phyloP scores from a whole-genome alignment of 257 asterid species.

The Fraxinus anomala region DNA sequence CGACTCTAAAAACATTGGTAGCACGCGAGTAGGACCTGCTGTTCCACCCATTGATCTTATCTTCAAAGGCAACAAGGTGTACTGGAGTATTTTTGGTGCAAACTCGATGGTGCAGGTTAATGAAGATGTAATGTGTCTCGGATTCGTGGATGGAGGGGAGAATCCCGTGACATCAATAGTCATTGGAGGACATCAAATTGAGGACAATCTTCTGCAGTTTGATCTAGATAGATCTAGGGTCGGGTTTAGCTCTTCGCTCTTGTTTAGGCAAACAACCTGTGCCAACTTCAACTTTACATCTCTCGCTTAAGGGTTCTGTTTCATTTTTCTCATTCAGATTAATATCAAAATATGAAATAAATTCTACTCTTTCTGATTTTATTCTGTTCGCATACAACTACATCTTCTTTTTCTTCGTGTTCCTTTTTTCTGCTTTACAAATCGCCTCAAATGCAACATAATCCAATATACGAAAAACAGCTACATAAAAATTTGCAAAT shows the following conservation, averaged over 20 bases:
- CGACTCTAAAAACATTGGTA: conserved; percentile 36
- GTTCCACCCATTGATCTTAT: conserved; percentile 52
- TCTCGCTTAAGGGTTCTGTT: conserved; percentile 3
- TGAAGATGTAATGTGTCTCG: conserved; percentile 37
- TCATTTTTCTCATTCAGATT: background rate
- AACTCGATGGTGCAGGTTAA: conserved; percentile 52
- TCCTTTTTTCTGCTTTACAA: background rate
- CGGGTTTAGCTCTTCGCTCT: conserved; percentile 50
- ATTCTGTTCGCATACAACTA: background rate
- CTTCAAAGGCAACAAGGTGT: conserved; percentile 36
- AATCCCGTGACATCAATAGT: conserved; percentile 36
- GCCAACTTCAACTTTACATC: conserved; percentile 45
- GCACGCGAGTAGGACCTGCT: conserved; percentile 51
- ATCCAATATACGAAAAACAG: background rate
- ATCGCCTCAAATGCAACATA: background rate
- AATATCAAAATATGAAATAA: background rate
- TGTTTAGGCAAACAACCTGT: conserved; percentile 43
- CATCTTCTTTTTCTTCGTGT: background rate
- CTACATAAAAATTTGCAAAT: background rate
- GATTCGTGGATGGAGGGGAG: conserved; percentile 37
- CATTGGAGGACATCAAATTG: conserved; percentile 54
- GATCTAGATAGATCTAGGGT: conserved; percentile 48
- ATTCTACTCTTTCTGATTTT: background rate
- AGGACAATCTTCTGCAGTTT: conserved; percentile 53
- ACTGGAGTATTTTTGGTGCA: conserved; percentile 54